Evolutionary conservation across 495 filamentous ascomycete species (phyloP).

Genomic region (Podospora sp.): DNA sequence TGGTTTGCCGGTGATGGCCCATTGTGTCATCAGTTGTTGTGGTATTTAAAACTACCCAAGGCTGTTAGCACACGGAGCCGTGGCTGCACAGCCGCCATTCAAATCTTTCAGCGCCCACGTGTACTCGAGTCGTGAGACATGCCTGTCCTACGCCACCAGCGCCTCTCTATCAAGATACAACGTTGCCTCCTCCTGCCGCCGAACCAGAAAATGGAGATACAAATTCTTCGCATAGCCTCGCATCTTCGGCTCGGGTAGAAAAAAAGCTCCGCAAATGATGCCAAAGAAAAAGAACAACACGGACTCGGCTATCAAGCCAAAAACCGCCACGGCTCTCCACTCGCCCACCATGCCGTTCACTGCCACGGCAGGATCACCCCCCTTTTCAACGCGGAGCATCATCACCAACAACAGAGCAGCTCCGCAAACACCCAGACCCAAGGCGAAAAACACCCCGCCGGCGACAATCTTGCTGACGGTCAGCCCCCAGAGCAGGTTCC

Average conservation of each 20-base stretch:
- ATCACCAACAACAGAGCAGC: background rate
- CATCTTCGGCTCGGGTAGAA: background rate
- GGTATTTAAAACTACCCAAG: no score
- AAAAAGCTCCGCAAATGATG: background rate
- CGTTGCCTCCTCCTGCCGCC: background rate
- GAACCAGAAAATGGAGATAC: background rate
- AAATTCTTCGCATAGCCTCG: background rate
- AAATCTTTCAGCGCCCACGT: no score
- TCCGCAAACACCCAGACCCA: background rate
- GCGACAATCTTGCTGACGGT: background rate
- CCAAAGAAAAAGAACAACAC: background rate
- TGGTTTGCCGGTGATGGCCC: no score
- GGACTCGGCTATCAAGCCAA: background rate
- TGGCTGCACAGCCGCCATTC: no score
- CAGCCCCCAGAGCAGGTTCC: background rate
- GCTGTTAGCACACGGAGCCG: no score
- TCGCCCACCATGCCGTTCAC: background rate
- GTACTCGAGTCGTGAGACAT: no score
- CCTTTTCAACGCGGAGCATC: background rate
- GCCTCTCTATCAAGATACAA: no score
- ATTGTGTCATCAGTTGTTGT: no score
- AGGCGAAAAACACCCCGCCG: background rate
- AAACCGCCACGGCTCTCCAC: background rate
- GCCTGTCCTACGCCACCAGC: no score
- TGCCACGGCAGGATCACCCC: background rate